Base-by-base conservation (phyloP, 2,329 filamentous ascomycete genomes). In the Neospermospora avenae region DNA sequence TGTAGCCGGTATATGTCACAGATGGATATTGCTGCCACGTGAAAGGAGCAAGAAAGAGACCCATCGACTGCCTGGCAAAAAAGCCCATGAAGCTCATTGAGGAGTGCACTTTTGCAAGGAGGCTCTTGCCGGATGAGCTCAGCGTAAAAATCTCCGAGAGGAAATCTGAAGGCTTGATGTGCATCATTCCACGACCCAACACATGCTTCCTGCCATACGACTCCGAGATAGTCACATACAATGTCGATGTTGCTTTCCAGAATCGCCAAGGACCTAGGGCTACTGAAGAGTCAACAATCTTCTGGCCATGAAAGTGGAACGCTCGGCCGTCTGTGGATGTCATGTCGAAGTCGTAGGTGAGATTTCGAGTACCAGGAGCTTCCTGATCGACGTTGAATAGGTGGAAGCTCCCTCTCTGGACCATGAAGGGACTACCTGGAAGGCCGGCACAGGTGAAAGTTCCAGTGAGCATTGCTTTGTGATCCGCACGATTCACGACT, bases 311-410 rank as follows among this genome's bases (percentile, higher is more conserved):
- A 68, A 89, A 84, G 60, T 82, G 80, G 48, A 85, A 78, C 51
- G 74, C 75, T 46, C 77, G 74, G 14, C 81, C 82, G 61, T 82
- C 74, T 3, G 80, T 76, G 4, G 82, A 81, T 25, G 76, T 76
- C 78, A 88, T 81, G 65, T 83, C 81, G 61, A 87, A 84, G 67
- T 85, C 79, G 68, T 88, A 88, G 0, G 79, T 80, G 31, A 88
- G 72, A 63, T 84, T 86, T 28, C 77, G 77, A 4, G 82, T 85
- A 18, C 84, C 83, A 0, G 85, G 79, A 0, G 80, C 77, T 60
- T 79, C 77, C 37, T 76, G 72, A 66, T 85, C 80, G 14, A 77
- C 70, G 35, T 77, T 76, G 68, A 88, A 87, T 20, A 87, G 72
- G 34, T 82, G 78, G 65, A 87, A 83, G 55, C 78, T 74, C 20